Base-by-base conservation (phyloP, 352 stramenopile genomes). In the Salisapilia sapeloensis region DNA sequence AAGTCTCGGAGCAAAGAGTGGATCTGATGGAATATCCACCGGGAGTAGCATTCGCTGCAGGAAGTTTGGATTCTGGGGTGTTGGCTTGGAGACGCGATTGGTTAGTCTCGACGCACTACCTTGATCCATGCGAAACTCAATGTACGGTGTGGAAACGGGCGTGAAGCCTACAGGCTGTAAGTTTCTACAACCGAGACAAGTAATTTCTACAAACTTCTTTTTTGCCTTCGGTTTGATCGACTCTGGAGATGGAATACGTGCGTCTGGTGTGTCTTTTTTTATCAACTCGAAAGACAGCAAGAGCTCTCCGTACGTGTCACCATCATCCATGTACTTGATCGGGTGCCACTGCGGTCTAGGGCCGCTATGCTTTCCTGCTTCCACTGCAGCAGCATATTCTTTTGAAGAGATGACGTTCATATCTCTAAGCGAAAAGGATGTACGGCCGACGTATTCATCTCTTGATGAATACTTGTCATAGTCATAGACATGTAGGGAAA, bases 51-150 rank as follows among this genome's bases (percentile, higher is more conserved):
- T 65, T 2, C 72, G 66, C 30, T 93, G 67, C 18, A 92, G 50
- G 42, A 89, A 95, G 46, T 95, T 95, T 0, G 81, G 78, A 33
- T 94, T 86, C 9, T 48, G 50, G 2, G 61, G 66, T 17, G 56
- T 79, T 4, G 79, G 79, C 40, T 76, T 84, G 2, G 74, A 89
- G 14, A 64, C 82, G 17, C 59, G 48, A 27, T 77, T 77, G 22
- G 71, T 86, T 33, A 78, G 67, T 31, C 74, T 72, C 4, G 66
- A 56, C 24, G 60, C 58, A 34, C 63, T 72, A 16, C 54, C 56
- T 24, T 69, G 62, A 1, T 53, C 60, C 8, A 84, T 50, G 18
- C 92, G 72, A 40, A 95, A 90, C 33, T 90, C 71, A 22, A 79
- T 60, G 38, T 80, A 87, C 6, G 83, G 75, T 3, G 77, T 66